Percentiles rank a stretch among this genome's conserved stretches.
Evolutionary conservation across 23 red algal species (phyloP).

Genomic region (Gracilaria domingensis): DNA sequence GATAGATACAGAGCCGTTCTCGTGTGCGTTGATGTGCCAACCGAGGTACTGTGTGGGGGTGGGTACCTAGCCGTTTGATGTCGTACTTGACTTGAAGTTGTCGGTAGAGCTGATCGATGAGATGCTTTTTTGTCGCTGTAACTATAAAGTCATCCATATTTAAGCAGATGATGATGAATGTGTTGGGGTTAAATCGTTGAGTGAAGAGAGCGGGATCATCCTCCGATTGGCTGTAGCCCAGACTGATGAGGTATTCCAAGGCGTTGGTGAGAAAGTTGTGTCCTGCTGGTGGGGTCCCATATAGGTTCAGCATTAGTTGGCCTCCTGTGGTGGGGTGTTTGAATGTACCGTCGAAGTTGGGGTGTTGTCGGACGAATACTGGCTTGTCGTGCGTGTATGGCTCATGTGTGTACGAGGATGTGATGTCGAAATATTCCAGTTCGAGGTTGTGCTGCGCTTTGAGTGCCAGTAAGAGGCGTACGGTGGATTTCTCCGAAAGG

Average conservation of each 20-base stretch:
- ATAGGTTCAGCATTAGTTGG: neutral
- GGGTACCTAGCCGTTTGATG: constrained; percentile 12
- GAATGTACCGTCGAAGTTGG: constrained; percentile 10
- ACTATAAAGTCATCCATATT: neutral
- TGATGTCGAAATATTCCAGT: constrained; percentile 31
- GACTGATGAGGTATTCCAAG: neutral
- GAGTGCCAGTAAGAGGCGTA: neutral
- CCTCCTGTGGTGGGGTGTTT: neutral
- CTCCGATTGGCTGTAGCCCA: neutral
- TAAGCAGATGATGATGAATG: neutral
- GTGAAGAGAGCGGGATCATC: neutral
- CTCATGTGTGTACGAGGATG: neutral
- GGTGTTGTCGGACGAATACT: constrained; percentile 15
- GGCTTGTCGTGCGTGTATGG: neutral
- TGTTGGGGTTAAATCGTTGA: neutral
- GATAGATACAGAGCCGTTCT: neutral
- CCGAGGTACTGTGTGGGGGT: constrained; percentile 4
- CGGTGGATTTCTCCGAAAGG: neutral
- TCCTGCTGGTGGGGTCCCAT: constrained; percentile 23
- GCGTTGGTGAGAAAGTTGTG: neutral
- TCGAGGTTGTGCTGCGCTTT: neutral
- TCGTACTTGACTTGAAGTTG: neutral
- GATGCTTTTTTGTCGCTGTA: neutral
- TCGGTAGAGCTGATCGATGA: neutral
- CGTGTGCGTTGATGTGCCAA: neutral